Conservation (phyloP, 78 protist species). For the Dictyostelium brefeldianum region DNA sequence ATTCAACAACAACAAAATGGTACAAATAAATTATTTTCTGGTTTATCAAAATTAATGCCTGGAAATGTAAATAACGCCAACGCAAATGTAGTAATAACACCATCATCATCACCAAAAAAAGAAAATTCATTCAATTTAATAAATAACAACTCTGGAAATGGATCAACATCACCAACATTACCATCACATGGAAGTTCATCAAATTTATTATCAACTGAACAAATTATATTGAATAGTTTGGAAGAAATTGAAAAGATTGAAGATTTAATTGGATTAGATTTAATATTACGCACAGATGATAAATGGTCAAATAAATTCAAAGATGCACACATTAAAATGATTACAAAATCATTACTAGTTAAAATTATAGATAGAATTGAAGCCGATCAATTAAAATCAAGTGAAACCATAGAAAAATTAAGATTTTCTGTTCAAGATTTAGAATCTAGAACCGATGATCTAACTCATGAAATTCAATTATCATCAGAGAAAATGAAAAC, state of each 20-base stretch:
- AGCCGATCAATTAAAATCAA: neutral
- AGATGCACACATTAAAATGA: slow-evolving; percentile 6
- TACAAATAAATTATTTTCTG: slow-evolving; percentile 39
- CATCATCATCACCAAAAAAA: neutral
- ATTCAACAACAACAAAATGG: slow-evolving; percentile 22
- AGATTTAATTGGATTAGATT: slow-evolving; percentile 41
- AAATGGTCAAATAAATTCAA: slow-evolving; percentile 36
- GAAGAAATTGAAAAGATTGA: slow-evolving; percentile 51
- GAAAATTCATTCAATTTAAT: neutral
- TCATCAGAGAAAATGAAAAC: neutral
- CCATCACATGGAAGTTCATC: neutral
- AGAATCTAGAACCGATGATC: slow-evolving; percentile 47
- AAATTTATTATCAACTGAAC: slow-evolving; percentile 35
- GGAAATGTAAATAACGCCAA: neutral
- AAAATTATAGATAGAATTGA: slow-evolving; percentile 35
- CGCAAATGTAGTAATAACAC: neutral
- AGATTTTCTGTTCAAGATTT: slow-evolving; percentile 1
- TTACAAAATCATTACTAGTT: slow-evolving; percentile 18
- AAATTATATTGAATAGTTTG: slow-evolving; percentile 17
- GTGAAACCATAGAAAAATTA: slow-evolving; percentile 30
- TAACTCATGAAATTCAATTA: slow-evolving; percentile 13
- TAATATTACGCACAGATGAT: slow-evolving; percentile 30
- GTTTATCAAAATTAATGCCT: slow-evolving; percentile 32
- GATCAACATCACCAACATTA: slow-evolving; percentile 2
- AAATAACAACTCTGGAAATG: neutral